Evolutionary conservation across 2,329 filamentous ascomycete genomes (phyloP), one percentile per base, ranked within the genome.

Genomic region (Hymenoscyphus linearis): DNA sequence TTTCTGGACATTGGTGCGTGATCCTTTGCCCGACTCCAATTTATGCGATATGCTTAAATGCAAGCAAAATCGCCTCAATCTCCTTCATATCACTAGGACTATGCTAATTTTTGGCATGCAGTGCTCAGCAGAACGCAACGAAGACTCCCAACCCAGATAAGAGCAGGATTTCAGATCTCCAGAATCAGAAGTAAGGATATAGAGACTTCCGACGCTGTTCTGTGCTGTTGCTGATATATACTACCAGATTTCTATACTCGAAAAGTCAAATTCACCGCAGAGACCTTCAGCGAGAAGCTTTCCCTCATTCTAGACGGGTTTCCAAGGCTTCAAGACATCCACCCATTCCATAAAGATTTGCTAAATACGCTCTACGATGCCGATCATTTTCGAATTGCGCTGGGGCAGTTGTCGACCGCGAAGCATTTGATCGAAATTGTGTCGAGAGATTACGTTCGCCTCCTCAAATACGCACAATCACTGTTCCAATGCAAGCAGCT

Each of bases 401-500:
- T 99, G 37, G 96, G 95, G 63, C 95, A 98, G 77, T 81, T 99
- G 53, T 96, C 92, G 52, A 98, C 95, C 4, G 95, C 95, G 58
- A 98, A 97, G 80, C 90, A 96, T 73, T 80, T 98, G 67, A 96
- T 99, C 60, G 95, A 99, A 82, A 96, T 93, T 59, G 95, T 99
- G 65, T 89, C 91, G 63, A 86, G 95, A 73, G 95, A 99, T 76
- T 99, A 99, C 73, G 92, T 99, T 65, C 91, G 95, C 67, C 85
- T 99, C 53, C 85, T 96, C 76, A 96, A 96, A 82, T 98, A 99
- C 79, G 93, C 91, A 60, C 93, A 96, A 80, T 96, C 88, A 72
- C 84, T 99, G 66, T 99, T 93, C 81, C 95, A 99, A 80, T 98
- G 93, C 85, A 99, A 99, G 80, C 93, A 98, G 81, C 86, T 99